Conservation (phyloP, 495 filamentous ascomycete species). For the Oleoguttula mirabilis region DNA sequence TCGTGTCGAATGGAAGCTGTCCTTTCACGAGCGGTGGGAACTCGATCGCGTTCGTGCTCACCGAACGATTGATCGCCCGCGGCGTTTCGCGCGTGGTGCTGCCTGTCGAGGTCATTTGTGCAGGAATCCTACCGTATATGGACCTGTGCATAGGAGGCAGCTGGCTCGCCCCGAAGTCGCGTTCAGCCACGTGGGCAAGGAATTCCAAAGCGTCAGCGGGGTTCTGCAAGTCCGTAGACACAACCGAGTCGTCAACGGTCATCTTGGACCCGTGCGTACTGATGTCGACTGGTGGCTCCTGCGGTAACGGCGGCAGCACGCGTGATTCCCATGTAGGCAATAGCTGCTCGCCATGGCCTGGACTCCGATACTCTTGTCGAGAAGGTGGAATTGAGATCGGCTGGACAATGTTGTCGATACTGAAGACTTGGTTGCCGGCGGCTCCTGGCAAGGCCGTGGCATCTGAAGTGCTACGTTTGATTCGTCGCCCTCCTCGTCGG, state of each 20-base stretch:
- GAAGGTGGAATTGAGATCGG: conserved; percentile 1
- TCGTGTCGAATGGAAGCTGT: conserved; percentile 35
- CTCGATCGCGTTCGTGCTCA: conserved; percentile 1
- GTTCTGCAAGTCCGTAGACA: conserved; percentile 32
- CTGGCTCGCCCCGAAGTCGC: conserved; percentile 18
- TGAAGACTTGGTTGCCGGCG: not conserved
- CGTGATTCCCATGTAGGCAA: conserved; percentile 14
- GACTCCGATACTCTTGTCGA: not conserved
- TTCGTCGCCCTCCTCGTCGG: conserved; percentile 48
- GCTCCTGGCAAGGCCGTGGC: not conserved
- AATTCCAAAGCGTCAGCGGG: conserved; percentile 38
- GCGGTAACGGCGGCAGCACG: conserved; percentile 11
- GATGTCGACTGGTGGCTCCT: conserved; percentile 4
- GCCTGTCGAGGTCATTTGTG: not conserved
- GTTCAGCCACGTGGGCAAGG: conserved; percentile 35
- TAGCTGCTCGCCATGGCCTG: not conserved
- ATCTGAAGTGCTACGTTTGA: conserved; percentile 30
- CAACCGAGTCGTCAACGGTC: conserved; percentile 26
- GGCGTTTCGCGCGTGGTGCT: not conserved
- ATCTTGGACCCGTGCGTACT: conserved; percentile 5
- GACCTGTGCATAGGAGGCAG: conserved; percentile 14
- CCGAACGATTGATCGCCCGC: not conserved
- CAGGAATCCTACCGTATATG: not conserved
- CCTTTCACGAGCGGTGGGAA: conserved; percentile 32
- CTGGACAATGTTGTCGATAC: not conserved